These are phyloP conservation scores for Zygoascus meyerae DNA, from an alignment of 1,139 yeast species.

Conservation along the genomic window DNA sequence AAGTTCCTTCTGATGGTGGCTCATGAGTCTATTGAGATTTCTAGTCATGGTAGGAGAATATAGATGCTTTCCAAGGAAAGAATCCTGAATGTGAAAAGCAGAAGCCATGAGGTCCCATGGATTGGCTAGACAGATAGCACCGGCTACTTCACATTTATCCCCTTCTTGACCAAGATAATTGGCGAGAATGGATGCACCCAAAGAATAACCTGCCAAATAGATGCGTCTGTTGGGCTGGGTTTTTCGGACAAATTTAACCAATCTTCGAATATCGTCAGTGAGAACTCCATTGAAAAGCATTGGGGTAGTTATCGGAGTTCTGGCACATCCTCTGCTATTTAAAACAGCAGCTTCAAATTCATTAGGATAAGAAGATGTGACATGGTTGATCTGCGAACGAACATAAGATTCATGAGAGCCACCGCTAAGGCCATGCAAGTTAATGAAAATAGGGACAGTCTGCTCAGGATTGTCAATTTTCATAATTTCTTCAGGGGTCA, in stretches of 20 bases:
- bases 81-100: constrained; percentile 43
- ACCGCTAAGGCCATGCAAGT: constrained; percentile 83
- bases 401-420: constrained; percentile 89
- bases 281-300: constrained; percentile 68
- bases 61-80: constrained; percentile 55
- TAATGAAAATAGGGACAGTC: constrained; percentile 58
- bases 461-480: constrained; percentile 31
- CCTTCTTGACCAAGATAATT: constrained; percentile 77
- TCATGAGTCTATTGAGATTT: constrained; percentile 57
- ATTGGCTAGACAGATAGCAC: constrained; percentile 63
- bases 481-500: constrained; percentile 47
- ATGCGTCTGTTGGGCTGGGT: constrained; percentile 68
- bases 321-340: constrained; percentile 82
- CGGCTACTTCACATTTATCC: constrained; percentile 44
- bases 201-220: constrained; percentile 75
- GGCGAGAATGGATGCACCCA: constrained; percentile 77
- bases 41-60: constrained; percentile 63
- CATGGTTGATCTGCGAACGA: constrained; percentile 43
- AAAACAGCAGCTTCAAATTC: constrained; percentile 65
- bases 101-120: constrained; percentile 82
- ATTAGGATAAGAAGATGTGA: constrained; percentile 21
- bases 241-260: constrained; percentile 45
- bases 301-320: constrained; percentile 72
- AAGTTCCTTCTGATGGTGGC: constrained; percentile 56
- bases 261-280: constrained; percentile 65